Evolutionary conservation across 441 rosid species (phyloP).

Genomic region (Syzygium malaccense): DNA sequence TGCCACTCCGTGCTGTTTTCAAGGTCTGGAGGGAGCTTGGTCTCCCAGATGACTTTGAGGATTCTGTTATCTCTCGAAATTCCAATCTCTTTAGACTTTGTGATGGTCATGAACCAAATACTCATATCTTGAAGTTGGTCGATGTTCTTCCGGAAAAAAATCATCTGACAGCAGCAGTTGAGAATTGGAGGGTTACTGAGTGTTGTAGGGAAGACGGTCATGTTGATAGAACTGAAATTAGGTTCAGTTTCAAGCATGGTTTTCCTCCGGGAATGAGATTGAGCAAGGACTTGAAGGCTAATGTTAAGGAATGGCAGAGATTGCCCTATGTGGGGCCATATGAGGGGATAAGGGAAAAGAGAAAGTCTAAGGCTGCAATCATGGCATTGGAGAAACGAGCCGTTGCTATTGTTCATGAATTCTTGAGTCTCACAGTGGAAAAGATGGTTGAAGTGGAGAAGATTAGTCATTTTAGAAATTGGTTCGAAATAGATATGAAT

Average conservation of each 20-base stretch:
- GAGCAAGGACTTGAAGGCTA: constrained; percentile 57
- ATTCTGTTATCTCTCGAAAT: constrained; percentile 56
- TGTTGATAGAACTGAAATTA: constrained; percentile 40
- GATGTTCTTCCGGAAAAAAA: constrained; percentile 20
- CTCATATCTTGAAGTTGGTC: constrained; percentile 54
- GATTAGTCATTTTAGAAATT: constrained; percentile 77
- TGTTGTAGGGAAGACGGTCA: constrained; percentile 43
- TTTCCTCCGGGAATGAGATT: constrained; percentile 82
- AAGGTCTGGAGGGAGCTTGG: constrained; percentile 96
- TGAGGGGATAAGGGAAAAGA: constrained; percentile 37
- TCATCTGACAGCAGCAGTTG: constrained; percentile 45
- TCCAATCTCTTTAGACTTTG: constrained; percentile 38
- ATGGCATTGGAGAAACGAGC: constrained; percentile 63
- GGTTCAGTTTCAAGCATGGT: constrained; percentile 44
- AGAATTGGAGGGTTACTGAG: constrained; percentile 69
- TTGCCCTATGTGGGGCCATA: constrained; percentile 67
- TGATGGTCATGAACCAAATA: constrained; percentile 57
- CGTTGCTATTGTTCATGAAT: constrained; percentile 68
- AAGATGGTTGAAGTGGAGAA: constrained; percentile 88
- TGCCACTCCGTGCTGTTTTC: constrained; percentile 78
- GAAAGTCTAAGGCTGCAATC: constrained; percentile 32
- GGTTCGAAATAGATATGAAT: constrained; percentile 67
- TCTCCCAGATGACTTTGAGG: constrained; percentile 89
- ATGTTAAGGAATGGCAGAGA: constrained; percentile 80
- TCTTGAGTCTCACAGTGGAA: constrained; percentile 75